Conservation (phyloP, 2,329 filamentous ascomycete genomes). For the Pyrenophora teres region DNA sequence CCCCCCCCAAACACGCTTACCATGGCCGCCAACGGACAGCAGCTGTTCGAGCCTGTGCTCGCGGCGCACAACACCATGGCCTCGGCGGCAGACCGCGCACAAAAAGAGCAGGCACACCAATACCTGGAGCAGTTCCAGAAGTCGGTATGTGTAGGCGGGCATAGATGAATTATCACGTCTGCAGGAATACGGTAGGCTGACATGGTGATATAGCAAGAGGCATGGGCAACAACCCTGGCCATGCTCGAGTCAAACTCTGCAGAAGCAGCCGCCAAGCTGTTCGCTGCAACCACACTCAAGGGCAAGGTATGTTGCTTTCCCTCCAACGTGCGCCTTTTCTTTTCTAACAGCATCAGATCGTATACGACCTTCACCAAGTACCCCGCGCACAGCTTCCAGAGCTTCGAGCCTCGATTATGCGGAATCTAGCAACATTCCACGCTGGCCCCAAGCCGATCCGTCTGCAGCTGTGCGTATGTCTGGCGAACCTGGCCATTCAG, state of each 20-base stretch:
- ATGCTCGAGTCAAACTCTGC: constrained; percentile 79
- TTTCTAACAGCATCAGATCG: constrained; percentile 68
- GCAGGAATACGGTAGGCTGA: constrained; percentile 30
- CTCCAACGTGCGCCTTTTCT: neutral
- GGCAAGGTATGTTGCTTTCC: constrained; percentile 74
- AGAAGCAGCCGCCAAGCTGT: constrained; percentile 85
- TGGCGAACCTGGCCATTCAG: constrained; percentile 93
- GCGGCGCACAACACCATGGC: constrained; percentile 90
- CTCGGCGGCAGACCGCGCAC: constrained; percentile 75
- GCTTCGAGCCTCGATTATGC: constrained; percentile 81
- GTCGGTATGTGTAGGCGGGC: constrained; percentile 68
- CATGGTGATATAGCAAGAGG: constrained; percentile 71
- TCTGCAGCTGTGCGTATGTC: constrained; percentile 90
- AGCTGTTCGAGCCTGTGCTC: constrained; percentile 82
- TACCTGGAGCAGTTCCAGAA: constrained; percentile 97
- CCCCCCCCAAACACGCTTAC: constrained; percentile 28
- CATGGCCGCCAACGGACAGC: constrained; percentile 73
- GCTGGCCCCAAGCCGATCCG: constrained; percentile 76
- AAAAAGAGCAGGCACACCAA: constrained; percentile 88
- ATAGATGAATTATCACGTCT: neutral
- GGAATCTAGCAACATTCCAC: constrained; percentile 79
- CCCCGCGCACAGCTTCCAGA: constrained; percentile 73
- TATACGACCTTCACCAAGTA: constrained; percentile 92
- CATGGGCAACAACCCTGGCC: constrained; percentile 86
- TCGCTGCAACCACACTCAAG: constrained; percentile 94